Evolutionary conservation across 768 basidiomycete species (phyloP).

Genomic region (Auriscalpium vulgare): DNA sequence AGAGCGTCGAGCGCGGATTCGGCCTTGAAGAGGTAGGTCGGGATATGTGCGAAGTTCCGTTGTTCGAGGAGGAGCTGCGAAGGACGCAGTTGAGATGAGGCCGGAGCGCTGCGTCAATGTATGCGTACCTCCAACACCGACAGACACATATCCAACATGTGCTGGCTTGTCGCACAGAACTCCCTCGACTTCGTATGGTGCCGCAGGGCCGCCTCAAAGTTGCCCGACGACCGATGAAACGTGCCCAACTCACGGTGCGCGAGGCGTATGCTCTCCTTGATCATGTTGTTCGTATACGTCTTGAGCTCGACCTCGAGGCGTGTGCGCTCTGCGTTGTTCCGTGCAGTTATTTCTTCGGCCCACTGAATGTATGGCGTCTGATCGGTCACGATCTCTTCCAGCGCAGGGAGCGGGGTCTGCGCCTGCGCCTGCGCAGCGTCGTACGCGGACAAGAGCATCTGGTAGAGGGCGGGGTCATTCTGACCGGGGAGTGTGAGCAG

Average conservation of each 20-base stretch:
- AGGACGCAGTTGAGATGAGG: not conserved
- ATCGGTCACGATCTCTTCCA: slow-evolving; percentile 44
- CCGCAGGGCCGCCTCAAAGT: slow-evolving; percentile 62
- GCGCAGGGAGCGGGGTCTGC: slow-evolving; percentile 4
- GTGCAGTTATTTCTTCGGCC: slow-evolving; percentile 59
- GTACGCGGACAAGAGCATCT: slow-evolving; percentile 44
- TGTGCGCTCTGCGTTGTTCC: slow-evolving; percentile 65
- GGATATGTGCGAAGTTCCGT: slow-evolving; percentile 76
- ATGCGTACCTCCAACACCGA: slow-evolving; percentile 64
- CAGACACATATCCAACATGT: slow-evolving; percentile 90
- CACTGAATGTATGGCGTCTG: slow-evolving; percentile 36
- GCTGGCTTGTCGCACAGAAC: slow-evolving; percentile 83
- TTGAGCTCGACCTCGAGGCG: slow-evolving; percentile 91
- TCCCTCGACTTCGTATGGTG: slow-evolving; percentile 90
- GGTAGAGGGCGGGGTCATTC: slow-evolving; percentile 59
- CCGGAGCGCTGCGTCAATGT: not conserved
- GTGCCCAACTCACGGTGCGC: slow-evolving; percentile 83
- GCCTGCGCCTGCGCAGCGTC: slow-evolving; percentile 31
- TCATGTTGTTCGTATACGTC: slow-evolving; percentile 93
- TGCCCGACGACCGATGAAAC: slow-evolving; percentile 67
- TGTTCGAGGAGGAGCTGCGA: slow-evolving; percentile 76
- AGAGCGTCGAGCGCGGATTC: slow-evolving; percentile 79
- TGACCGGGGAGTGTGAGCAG: slow-evolving; percentile 46
- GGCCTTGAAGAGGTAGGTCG: slow-evolving; percentile 95
- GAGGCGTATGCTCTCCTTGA: slow-evolving; percentile 98